These are phyloP conservation scores for Diophrys appendiculata DNA, from an alignment of 73 alveolate genomes.

Conservation along the genomic window DNA sequence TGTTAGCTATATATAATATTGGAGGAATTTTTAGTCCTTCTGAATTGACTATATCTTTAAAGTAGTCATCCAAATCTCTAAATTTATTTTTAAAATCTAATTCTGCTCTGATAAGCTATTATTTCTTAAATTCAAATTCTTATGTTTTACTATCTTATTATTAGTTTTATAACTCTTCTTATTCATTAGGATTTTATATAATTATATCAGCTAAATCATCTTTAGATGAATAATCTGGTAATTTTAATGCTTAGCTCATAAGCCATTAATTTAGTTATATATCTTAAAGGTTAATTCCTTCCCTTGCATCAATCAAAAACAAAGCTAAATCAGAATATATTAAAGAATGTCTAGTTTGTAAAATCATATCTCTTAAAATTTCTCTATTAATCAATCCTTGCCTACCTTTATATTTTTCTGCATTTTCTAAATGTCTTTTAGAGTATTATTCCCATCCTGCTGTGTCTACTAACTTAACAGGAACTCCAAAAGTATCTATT, in stretches of 20 bases:
- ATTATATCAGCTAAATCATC: neutral
- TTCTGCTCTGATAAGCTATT: neutral
- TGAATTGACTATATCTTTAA: neutral
- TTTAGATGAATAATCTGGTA: neutral
- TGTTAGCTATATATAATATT: constrained; percentile 63
- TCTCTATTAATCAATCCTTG: constrained; percentile 17
- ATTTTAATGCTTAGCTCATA: constrained; percentile 10
- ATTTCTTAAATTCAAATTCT: neutral
- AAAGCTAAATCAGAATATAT: constrained; percentile 74
- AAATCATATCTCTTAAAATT: constrained; percentile 57
- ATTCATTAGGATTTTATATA: neutral
- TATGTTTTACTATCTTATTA: neutral
- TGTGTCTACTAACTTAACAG: constrained; percentile 84
- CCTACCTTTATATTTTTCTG: neutral
- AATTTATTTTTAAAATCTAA: constrained; percentile 22
- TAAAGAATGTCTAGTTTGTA: constrained; percentile 69
- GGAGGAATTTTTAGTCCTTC: constrained; percentile 47
- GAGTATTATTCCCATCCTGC: constrained; percentile 71
- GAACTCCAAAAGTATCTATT: constrained; percentile 64
- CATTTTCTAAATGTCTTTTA: constrained; percentile 30
- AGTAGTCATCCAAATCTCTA: constrained; percentile 10
- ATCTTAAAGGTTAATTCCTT: constrained; percentile 76
- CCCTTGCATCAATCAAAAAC: constrained; percentile 72
- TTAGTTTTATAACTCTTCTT: neutral
- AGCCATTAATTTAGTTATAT: constrained; percentile 74